These are phyloP conservation scores for Immersiporthe knoxdaviesiana DNA, from an alignment of 2,329 filamentous ascomycete species.

Conservation along the genomic window DNA sequence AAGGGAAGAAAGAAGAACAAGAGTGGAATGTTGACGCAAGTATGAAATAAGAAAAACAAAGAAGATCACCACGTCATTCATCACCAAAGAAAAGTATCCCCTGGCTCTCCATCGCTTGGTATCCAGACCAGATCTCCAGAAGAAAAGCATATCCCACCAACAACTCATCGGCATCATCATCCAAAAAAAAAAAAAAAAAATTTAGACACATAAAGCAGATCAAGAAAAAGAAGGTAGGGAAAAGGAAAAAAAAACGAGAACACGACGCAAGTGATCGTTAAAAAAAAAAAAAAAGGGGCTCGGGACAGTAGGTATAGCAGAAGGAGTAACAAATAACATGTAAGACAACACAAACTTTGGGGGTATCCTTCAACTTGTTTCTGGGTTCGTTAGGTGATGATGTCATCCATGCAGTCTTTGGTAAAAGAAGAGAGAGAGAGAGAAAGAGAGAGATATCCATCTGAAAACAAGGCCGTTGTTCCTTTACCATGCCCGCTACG, in stretches of 20 bases:
- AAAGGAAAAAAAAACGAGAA: constrained; percentile 11
- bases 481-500: neutral
- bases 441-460: constrained; percentile 7
- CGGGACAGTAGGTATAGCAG: neutral
- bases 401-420: constrained; percentile 30
- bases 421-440: constrained; percentile 8
- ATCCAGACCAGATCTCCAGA: constrained; percentile 9
- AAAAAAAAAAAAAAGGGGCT: no score
- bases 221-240: neutral
- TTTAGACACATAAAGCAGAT: constrained; percentile 28
- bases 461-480: neutral
- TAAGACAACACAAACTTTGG: constrained; percentile 14
- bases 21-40: neutral
- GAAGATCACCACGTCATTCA: no score
- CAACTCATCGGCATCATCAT: constrained; percentile 9
- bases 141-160: neutral
- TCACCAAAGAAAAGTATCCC: neutral
- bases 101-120: constrained; percentile 12
- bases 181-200: constrained; percentile 7
- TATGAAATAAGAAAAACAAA: neutral
- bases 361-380: constrained; percentile 32
- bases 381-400: constrained; percentile 25
- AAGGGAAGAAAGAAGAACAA: neutral
- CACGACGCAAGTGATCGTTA: neutral
- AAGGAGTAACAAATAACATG: constrained; percentile 3